A percentile compares a stretch with the other conserved stretches of the same genome.
Evolutionary conservation across 345 rosid species (phyloP).

Genomic region (Rhizophora mangle): DNA sequence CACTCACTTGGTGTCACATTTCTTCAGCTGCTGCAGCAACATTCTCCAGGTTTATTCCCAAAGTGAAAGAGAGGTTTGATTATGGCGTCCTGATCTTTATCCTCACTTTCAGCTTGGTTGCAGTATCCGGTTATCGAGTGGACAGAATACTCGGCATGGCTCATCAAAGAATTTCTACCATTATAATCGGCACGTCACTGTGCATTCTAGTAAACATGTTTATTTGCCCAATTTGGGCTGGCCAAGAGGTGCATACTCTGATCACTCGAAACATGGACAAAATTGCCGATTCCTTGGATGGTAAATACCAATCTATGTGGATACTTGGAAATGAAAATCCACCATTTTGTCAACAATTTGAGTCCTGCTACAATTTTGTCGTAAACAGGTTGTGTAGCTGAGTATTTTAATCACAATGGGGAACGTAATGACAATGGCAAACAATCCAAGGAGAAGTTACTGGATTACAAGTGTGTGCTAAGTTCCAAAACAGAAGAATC

Average conservation of each 20-base stretch:
- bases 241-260: conserved; percentile 28
- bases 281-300: conserved; percentile 39
- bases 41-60: conserved; percentile 39
- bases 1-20: neutral
- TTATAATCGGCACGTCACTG: conserved; percentile 35
- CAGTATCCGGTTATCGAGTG: conserved; percentile 40
- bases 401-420: conserved; percentile 25
- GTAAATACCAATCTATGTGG: conserved; percentile 15
- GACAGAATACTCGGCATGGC: conserved; percentile 34
- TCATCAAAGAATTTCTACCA: conserved; percentile 36
- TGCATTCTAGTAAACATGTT: conserved; percentile 35
- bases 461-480: conserved; percentile 43
- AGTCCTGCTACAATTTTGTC: neutral
- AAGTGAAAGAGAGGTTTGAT: conserved; percentile 34
- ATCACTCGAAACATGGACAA: conserved; percentile 35
- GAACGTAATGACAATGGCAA: conserved; percentile 13
- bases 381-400: conserved; percentile 38
- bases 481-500: conserved; percentile 48
- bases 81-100: conserved; percentile 48
- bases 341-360: neutral
- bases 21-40: conserved; percentile 41
- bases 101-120: conserved; percentile 42
- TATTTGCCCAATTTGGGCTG: conserved; percentile 48
- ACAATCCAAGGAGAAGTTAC: conserved; percentile 22
- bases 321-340: neutral